Base-by-base conservation (phyloP, 1,284 basidiomycete species). In the Albatrellus sp. region DNA sequence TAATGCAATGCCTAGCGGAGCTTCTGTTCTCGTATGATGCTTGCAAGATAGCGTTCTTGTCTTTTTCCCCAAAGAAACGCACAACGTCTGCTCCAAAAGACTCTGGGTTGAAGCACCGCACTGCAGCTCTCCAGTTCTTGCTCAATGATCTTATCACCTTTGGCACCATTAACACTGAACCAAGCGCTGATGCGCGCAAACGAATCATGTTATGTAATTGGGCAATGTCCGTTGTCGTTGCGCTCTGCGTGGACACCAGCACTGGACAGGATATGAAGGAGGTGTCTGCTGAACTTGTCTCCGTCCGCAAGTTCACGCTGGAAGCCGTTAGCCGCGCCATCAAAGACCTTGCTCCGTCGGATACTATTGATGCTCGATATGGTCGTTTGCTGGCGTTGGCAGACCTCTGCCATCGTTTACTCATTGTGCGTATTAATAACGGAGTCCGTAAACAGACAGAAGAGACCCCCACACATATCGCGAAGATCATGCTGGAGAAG, bases 401-500 rank as follows among this genome's bases (percentile, higher is more conserved):
- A 34, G 91, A 98, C 55, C 69, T 98, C 17, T 90, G 90, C 55
- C 77, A 90, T 61, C 85, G 92, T 8, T 67, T 99, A 17, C 69
- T 99, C 45, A 88, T 84, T 1, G 82, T 90, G 11, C 80, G 80
- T 14, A 77, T 82, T 61, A 79, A 75, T 52, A 60, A 61, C 16
- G 64, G 63, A 9, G 62, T 69, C 28, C 75, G 79, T 42, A 83
- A 85, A 57, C 39, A 40, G 39, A 29, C 74, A 29, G 88, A 93
- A 37, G 93, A 96, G 42, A 71, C 77, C 10, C 83, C 86, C 2
- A 84, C 92, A 13, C 92, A 97, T 51, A 76, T 98, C 47, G 91
- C 96, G 36, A 98, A 98, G 67, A 76, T 93, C 50, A 98, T 99
- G 96, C 67, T 99, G 38, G 96, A 99, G 69, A 97, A 98, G 70